These are phyloP conservation scores for Cladosporium sphaerospermum DNA, from an alignment of 2,329 filamentous ascomycete species.

Conservation along the genomic window DNA sequence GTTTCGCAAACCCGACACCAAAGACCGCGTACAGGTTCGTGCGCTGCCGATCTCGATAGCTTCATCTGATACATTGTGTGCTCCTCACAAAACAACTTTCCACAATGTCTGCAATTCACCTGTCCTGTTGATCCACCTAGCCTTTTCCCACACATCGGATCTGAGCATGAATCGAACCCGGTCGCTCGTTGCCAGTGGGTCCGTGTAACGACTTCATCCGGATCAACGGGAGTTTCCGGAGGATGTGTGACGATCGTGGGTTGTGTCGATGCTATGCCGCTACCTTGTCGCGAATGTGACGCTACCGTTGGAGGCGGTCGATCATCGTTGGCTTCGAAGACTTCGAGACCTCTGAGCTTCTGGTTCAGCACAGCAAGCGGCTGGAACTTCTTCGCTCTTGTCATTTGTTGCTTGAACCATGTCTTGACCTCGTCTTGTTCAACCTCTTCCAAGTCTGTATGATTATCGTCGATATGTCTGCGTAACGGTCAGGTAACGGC, in stretches of 20 bases:
- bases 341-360: slow-evolving; percentile 84
- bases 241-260: slow-evolving; percentile 20
- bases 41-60: slow-evolving; percentile 77
- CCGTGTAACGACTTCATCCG: slow-evolving; percentile 82
- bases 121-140: slow-evolving; percentile 74
- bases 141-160: slow-evolving; percentile 75
- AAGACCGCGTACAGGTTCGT: slow-evolving; percentile 81
- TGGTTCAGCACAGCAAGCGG: slow-evolving; percentile 87
- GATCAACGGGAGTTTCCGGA: slow-evolving; percentile 50
- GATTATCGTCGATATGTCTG: slow-evolving; percentile 77
- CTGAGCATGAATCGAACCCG: slow-evolving; percentile 72
- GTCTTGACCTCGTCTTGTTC: slow-evolving; percentile 93
- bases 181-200: slow-evolving; percentile 81
- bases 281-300: slow-evolving; percentile 27
- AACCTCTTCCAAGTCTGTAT: slow-evolving; percentile 81
- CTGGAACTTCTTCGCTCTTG: slow-evolving; percentile 89
- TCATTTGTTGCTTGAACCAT: slow-evolving; percentile 92
- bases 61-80: slow-evolving; percentile 99
- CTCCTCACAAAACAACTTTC: slow-evolving; percentile 88
- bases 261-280: slow-evolving; percentile 22
- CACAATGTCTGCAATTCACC: slow-evolving; percentile 91
- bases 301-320: slow-evolving; percentile 30
- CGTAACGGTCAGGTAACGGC: slow-evolving; percentile 14
- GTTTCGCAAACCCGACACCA: slow-evolving; percentile 98
- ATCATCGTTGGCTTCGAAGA: slow-evolving; percentile 86